These are phyloP conservation scores for Mycena sanguinolenta DNA, from an alignment of 768 basidiomycete species.

Conservation along the genomic window DNA sequence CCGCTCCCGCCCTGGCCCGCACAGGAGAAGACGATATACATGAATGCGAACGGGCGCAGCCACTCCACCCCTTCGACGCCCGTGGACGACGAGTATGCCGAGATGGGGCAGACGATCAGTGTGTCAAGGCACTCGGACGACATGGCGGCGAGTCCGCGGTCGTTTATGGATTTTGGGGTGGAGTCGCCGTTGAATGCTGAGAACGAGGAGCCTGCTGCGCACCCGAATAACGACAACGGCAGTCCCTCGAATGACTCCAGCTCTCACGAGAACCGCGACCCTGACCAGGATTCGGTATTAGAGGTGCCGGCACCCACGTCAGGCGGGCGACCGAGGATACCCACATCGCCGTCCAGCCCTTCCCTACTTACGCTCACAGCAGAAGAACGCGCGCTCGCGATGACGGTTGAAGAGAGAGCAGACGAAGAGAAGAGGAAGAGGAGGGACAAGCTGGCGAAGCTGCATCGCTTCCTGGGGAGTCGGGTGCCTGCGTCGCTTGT, in stretches of 20 bases:
- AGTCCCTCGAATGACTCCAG: too few relatives aligned
- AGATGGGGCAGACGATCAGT: constrained; percentile 48
- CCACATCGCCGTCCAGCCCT: constrained; percentile 54
- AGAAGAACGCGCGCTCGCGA: constrained; percentile 59
- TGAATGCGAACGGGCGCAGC: constrained; percentile 49
- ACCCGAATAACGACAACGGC: too few relatives aligned
- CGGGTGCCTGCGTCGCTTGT: constrained; percentile 80
- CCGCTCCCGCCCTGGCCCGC: constrained; percentile 48
- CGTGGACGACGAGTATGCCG: constrained; percentile 32
- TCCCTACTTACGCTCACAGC: constrained; percentile 61
- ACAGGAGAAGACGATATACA: constrained; percentile 43
- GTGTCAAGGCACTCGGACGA: constrained; percentile 21
- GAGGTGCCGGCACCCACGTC: constrained; percentile 6
- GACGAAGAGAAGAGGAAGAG: constrained; percentile 78
- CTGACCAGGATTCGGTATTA: neutral
- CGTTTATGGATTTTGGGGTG: constrained; percentile 66
- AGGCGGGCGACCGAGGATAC: constrained; percentile 10
- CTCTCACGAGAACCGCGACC: constrained; percentile 7
- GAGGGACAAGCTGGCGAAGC: constrained; percentile 82
- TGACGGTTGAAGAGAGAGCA: constrained; percentile 64
- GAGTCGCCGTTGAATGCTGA: too few relatives aligned
- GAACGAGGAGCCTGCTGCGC: too few relatives aligned
- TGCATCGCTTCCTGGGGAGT: constrained; percentile 90
- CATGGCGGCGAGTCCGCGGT: constrained; percentile 46
- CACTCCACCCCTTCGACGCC: constrained; percentile 53